Conservation (phyloP, 2,329 filamentous ascomycete species). For the Xylariaceae sp. region DNA sequence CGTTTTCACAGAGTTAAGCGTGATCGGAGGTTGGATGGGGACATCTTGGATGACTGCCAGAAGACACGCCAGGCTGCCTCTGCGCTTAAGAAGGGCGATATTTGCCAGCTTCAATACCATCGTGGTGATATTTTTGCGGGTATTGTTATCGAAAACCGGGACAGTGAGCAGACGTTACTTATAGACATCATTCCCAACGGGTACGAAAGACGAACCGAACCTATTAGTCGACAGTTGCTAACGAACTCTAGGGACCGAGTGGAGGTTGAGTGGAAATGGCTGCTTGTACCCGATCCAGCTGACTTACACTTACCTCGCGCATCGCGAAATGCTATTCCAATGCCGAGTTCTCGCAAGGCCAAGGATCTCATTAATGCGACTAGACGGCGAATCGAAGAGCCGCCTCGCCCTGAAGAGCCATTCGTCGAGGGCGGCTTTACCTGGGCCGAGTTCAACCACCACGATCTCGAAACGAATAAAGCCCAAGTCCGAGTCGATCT, state of each 20-base stretch:
- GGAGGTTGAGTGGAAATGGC: constrained; percentile 82
- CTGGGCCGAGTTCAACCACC: constrained; percentile 75
- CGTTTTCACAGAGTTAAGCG: constrained; percentile 89
- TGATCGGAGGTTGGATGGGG: constrained; percentile 67
- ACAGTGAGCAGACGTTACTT: constrained; percentile 69
- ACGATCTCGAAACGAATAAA: constrained; percentile 53
- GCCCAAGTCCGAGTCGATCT: constrained; percentile 68
- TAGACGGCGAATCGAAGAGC: constrained; percentile 55
- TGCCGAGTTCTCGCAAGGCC: constrained; percentile 60
- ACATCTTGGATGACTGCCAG: constrained; percentile 65
- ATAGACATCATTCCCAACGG: constrained; percentile 81
- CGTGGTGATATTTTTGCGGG: constrained; percentile 88
- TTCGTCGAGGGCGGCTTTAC: constrained; percentile 65
- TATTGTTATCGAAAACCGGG: constrained; percentile 76
- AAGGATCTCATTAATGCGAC: constrained; percentile 65
- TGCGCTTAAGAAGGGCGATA: constrained; percentile 65
- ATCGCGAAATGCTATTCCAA: constrained; percentile 65
- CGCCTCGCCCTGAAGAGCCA: constrained; percentile 60
- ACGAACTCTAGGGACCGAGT: constrained; percentile 59
- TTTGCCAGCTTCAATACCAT: constrained; percentile 82
- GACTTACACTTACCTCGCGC: constrained; percentile 72
- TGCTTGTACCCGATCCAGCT: constrained; percentile 66
- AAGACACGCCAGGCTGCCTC: constrained; percentile 65
- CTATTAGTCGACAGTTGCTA: constrained; percentile 34
- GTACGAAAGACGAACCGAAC: constrained; percentile 41